These are phyloP conservation scores for Cutaneotrichosporon arboriforme DNA, from an alignment of 1,284 basidiomycete species.

Conservation along the genomic window DNA sequence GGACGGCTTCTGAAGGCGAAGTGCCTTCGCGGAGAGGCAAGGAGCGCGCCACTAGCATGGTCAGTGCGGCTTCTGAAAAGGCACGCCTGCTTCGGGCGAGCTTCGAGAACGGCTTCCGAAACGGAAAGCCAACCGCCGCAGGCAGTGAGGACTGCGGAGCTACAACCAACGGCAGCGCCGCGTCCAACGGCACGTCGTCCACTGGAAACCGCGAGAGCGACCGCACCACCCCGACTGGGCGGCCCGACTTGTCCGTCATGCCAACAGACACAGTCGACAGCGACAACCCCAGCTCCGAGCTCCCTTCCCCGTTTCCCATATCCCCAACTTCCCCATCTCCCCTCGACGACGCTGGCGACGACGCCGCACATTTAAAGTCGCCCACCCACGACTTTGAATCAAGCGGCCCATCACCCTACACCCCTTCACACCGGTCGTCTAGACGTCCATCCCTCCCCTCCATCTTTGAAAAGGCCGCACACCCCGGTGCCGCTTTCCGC, in stretches of 20 bases:
- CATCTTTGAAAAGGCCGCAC: slow-evolving; percentile 45
- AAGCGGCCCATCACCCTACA: neutral
- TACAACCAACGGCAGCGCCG: neutral
- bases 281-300: slow-evolving; percentile 1
- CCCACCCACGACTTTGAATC: neutral
- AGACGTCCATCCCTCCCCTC: slow-evolving; percentile 46
- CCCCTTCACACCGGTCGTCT: slow-evolving; percentile 19
- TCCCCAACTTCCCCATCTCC: neutral
- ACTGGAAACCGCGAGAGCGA: too few relatives aligned
- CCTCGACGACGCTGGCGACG: neutral
- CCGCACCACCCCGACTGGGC: neutral
- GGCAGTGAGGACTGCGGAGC: too few relatives aligned
- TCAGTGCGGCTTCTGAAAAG: slow-evolving; percentile 29
- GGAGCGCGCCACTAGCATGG: slow-evolving; percentile 33
- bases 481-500: slow-evolving; percentile 37
- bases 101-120: slow-evolving; percentile 8
- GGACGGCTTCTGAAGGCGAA: slow-evolving; percentile 3
- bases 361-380: neutral
- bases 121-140: neutral
- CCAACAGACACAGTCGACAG: slow-evolving; percentile 1
- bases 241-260: neutral
- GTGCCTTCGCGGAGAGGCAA: slow-evolving; percentile 29
- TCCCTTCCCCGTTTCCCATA: slow-evolving; percentile 1
- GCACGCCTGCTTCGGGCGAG: slow-evolving; percentile 10
- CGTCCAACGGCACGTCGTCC: too few relatives aligned